Conservation (phyloP, 345 rosid genomes). For the Pugionium cornutum region DNA sequence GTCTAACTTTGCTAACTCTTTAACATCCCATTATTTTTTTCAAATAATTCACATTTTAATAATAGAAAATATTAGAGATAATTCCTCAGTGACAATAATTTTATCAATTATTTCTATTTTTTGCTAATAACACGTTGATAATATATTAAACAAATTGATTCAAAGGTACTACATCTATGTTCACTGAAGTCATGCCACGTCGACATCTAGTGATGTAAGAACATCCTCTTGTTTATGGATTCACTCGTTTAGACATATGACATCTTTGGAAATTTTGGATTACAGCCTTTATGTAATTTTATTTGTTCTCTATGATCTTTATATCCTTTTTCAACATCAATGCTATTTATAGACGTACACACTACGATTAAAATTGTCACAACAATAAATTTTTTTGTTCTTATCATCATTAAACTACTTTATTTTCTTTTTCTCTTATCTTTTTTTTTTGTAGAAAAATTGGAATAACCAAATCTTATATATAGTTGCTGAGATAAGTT, state of each 20-base stretch:
- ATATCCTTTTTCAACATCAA: not conserved
- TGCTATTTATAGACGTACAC: not conserved
- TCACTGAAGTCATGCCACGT: not conserved
- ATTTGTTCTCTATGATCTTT: not conserved
- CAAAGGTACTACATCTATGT: too few relatives aligned
- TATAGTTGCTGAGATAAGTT: not conserved
- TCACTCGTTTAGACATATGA: not conserved
- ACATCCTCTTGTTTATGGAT: slow-evolving; percentile 1
- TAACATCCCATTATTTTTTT: too few relatives aligned
- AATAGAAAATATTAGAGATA: too few relatives aligned
- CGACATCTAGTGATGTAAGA: not conserved
- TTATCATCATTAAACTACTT: not conserved
- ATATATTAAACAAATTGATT: too few relatives aligned
- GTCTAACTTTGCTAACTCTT: too few relatives aligned
- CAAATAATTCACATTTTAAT: too few relatives aligned
- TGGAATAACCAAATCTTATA: slow-evolving; percentile 4
- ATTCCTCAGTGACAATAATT: too few relatives aligned
- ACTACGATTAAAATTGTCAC: slow-evolving; percentile 1
- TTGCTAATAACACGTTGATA: too few relatives aligned
- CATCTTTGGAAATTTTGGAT: slow-evolving; percentile 13
- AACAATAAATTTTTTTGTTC: slow-evolving; percentile 13
- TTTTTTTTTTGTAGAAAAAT: not conserved
- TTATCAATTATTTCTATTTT: too few relatives aligned
- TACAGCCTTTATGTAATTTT: not conserved
- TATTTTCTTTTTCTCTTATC: not conserved